Base-by-base conservation (phyloP, 176 grass and related monocot genomes). In the Triticum dicoccoides region DNA sequence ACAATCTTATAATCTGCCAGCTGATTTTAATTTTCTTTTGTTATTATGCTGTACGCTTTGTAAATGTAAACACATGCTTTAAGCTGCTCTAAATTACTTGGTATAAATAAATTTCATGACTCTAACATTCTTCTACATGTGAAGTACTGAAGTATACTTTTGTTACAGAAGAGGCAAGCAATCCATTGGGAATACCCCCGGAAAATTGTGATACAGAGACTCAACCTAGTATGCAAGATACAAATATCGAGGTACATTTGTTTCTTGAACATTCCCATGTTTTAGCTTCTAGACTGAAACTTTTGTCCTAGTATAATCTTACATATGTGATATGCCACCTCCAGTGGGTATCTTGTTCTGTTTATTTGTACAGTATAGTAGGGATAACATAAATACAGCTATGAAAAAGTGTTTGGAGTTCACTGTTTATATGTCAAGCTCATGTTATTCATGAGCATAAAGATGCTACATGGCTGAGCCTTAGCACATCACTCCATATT, bases 181-280 rank as follows among this genome's bases (percentile, higher is more conserved):
- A 80, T 76, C 65, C 24, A 23, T 39, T 73, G 62, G 75, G 87
- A 69, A 84, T 71, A 63, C 51, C 72, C 64, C 75, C 65, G 77
- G 27, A 37, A 86, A 66, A 71, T 83, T 49, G 80, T 51, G 82
- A 56, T 37, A 41, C 61, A 44, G 89, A 91, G 51, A 80, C 54
- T 72, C 83, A 82, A 81, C 79, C 67, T 86, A n/a, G 24, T 61
- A 62, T 38, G 33, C 69, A 73, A 80, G 86, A 91, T 70, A 44
- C 32, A 76, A 69, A 88, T 56, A 68, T 44, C 56, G 88, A 90
- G 88, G 91, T 93, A 76, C 67, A 18, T 69, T 88, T 83, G 61
- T 74, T 81, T 80, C 32, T 75, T 69, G 12, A 64, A 56, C n/a
- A 83, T 65, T 68, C 9, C 78, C 66, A 33, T 20, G 6, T 61